Percentiles rank a stretch among this genome's conserved stretches.
Evolutionary conservation across 768 basidiomycete genomes (phyloP).

Genomic region (Amanita thiersii): DNA sequence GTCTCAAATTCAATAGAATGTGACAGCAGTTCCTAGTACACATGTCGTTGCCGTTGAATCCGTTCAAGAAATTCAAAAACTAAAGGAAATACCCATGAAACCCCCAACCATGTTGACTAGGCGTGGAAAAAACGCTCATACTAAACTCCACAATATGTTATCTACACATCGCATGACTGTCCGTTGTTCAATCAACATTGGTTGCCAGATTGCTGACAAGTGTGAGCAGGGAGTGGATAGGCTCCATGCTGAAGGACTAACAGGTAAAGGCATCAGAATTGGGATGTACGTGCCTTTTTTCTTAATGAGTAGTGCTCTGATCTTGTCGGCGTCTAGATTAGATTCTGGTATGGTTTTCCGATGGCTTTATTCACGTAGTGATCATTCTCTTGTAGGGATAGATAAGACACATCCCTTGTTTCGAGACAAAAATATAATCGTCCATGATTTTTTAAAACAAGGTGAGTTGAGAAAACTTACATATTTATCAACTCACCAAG

Average conservation of each 20-base stretch:
- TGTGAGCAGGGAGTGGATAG: no score
- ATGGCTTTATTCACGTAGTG: not conserved
- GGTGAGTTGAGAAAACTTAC: slow-evolving; percentile 53
- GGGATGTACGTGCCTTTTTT: not conserved
- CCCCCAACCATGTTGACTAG: no score
- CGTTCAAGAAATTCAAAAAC: no score
- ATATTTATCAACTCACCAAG: slow-evolving; percentile 26
- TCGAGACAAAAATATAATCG: slow-evolving; percentile 45
- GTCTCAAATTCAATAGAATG: no score
- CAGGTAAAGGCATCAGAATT: not conserved
- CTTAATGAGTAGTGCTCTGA: not conserved
- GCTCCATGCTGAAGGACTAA: not conserved
- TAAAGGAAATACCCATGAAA: no score
- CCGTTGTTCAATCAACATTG: no score
- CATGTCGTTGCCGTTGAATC: no score
- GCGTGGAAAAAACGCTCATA: no score
- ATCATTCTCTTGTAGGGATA: not conserved
- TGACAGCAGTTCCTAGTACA: no score
- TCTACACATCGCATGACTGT: no score
- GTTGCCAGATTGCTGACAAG: no score
- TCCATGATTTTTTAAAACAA: slow-evolving; percentile 40
- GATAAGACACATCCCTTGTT: slow-evolving; percentile 41
- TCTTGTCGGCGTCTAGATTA: not conserved
- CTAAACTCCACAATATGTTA: no score
- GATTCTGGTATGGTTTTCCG: not conserved